Percentiles rank a stretch among this genome's conserved stretches.
These are phyloP conservation scores for Fusarium sp. DNA, from an alignment of 2,329 filamentous ascomycete species.

Conservation along the genomic window DNA sequence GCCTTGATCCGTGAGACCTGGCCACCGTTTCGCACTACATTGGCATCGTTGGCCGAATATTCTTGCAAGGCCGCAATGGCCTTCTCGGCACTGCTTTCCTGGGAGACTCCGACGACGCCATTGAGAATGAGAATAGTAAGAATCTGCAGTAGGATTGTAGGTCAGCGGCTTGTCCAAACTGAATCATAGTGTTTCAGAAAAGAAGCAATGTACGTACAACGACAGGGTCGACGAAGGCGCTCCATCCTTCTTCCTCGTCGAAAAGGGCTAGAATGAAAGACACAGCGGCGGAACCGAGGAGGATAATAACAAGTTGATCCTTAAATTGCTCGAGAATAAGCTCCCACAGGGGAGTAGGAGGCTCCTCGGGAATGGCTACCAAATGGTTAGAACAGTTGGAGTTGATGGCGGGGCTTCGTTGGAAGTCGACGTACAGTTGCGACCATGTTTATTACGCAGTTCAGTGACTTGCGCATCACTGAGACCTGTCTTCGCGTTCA, in stretches of 20 bases:
- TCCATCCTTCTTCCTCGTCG: constrained; percentile 93
- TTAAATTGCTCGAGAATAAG: constrained; percentile 99
- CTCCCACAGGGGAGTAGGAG: constrained; percentile 95
- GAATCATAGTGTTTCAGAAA: background rate
- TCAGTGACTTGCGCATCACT: constrained; percentile 68
- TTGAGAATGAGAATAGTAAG: constrained; percentile 97
- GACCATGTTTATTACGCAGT: constrained; percentile 69
- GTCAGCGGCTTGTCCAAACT: constrained; percentile 17
- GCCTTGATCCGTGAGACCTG: constrained; percentile 86
- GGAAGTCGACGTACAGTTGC: constrained; percentile 67
- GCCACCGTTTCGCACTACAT: constrained; percentile 84
- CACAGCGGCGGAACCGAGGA: constrained; percentile 90
- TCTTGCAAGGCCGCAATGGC: constrained; percentile 98
- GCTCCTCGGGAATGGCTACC: constrained; percentile 80
- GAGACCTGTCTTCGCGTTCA: constrained; percentile 67
- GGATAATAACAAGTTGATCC: constrained; percentile 95
- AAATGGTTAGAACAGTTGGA: constrained; percentile 24
- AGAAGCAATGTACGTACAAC: constrained; percentile 73
- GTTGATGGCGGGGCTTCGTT: constrained; percentile 19
- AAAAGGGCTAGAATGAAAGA: constrained; percentile 95
- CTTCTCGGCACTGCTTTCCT: constrained; percentile 98
- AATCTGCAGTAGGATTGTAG: constrained; percentile 67
- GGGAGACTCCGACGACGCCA: constrained; percentile 95
- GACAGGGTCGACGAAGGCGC: constrained; percentile 93
- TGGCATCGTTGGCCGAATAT: constrained; percentile 98